A percentile compares a stretch with the other conserved stretches of the same genome.
Evolutionary conservation across 441 rosid species (phyloP).

Genomic region (Rhodomyrtus psidioides): DNA sequence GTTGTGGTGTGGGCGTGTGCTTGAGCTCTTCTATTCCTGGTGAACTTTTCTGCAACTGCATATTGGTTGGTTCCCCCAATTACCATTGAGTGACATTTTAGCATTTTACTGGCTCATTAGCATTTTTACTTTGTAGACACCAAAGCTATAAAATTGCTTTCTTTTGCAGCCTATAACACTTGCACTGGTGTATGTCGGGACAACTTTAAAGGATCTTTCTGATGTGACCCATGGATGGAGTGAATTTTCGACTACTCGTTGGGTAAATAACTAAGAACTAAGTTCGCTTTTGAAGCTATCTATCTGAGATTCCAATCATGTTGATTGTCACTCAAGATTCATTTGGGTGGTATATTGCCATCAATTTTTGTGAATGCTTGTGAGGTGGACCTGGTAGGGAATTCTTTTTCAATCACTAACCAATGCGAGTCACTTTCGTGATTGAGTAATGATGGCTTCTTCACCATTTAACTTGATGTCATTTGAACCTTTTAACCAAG

Average conservation of each 20-base stretch:
- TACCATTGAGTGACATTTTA: background rate
- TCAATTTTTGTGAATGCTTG: background rate
- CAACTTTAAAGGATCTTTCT: constrained; percentile 92
- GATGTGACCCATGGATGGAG: constrained; percentile 93
- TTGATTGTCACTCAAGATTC: background rate
- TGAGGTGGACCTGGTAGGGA: background rate
- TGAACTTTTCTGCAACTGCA: background rate
- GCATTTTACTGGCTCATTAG: background rate
- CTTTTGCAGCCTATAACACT: constrained; percentile 84
- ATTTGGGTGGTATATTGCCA: background rate
- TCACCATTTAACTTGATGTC: background rate
- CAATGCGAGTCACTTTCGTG: background rate
- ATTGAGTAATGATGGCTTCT: background rate
- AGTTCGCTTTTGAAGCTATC: background rate
- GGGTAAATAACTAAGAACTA: constrained; percentile 39
- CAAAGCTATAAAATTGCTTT: background rate
- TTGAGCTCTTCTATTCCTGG: background rate
- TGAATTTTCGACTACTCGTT: constrained; percentile 67
- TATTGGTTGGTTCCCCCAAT: background rate
- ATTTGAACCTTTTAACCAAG: background rate
- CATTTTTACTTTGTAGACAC: background rate
- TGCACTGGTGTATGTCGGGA: constrained; percentile 85
- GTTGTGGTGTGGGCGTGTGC: background rate
- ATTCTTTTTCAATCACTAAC: background rate
- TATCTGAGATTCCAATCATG: background rate